Evolutionary conservation across 306 rosid species (phyloP), one percentile per base, ranked within the genome.

Genomic region (Pyrus pyrifolia): DNA sequence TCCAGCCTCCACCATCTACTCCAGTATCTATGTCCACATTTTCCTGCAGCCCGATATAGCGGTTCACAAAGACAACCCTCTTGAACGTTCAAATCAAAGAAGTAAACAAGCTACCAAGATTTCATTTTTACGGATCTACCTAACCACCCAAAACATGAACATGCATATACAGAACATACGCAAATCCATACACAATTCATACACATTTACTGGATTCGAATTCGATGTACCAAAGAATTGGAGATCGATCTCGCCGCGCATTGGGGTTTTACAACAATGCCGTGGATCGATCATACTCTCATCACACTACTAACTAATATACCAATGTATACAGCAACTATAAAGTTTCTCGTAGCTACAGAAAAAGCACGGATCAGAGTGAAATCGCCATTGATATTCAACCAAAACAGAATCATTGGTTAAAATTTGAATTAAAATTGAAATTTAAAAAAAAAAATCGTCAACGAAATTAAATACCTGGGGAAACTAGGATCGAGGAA

Each of bases 341-440:
- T 45, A 12, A 11, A 45, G 15, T 17, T 12, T 11, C 51, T n/a
- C 27, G 30, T 11, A 74, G 33, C 38, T 3, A 19, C 55, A 38
- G 60, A 40, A 81, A 68, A 81, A 44, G 69, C 78, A 53, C 55
- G 33, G 74, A 81, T 81, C 80, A 66, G 31, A 64, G 1, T 55
- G 66, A 61, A 51, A 65, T 57, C 23, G 15, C 57, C 27, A 67
- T 62, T 35, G 74, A 67, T 19, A 72, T 35, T 23, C 14, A 30
- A 15, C 9, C 68, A 18, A 1, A 40, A 59, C 15, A 45, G 18
- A 25, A 18, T 38, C 73, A 42, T 17, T 11, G 42, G 40, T 17
- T 8, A 8, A 74, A 46, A 51, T 53, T 25, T n/a, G 27, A 25
- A 19, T 38, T 27, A 27, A 67, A 5, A 40, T 53, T 53, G n/a